A percentile compares a stretch with the other conserved stretches of the same genome.
Conservation (phyloP, 345 rosid species). For the Sonneratia caseolaris region DNA sequence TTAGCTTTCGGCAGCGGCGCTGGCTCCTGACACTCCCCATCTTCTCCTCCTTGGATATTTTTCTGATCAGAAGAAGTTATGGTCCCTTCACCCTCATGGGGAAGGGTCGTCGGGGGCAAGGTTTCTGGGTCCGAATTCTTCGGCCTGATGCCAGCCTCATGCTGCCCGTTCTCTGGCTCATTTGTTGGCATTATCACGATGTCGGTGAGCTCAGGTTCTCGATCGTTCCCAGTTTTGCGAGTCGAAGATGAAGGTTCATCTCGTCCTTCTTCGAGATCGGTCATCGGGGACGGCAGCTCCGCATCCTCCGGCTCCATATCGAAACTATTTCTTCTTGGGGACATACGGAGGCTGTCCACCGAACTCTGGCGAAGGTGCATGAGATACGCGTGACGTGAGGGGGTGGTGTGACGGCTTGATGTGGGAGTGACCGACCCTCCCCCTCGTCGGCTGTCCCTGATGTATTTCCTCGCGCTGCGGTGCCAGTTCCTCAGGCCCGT, state of each 20-base stretch:
- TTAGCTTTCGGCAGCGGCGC: background rate
- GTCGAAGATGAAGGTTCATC: constrained; percentile 12
- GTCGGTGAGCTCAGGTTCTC: background rate
- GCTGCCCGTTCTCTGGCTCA: background rate
- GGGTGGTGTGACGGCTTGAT: constrained; percentile 54
- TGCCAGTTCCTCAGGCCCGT: constrained; percentile 70
- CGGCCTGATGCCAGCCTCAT: background rate
- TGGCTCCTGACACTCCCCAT: background rate
- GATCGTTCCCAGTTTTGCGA: background rate
- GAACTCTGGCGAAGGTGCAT: constrained; percentile 22
- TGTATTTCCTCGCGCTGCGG: constrained; percentile 50
- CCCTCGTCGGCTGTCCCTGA: constrained; percentile 46
- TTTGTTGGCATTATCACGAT: background rate
- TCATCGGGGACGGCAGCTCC: constrained; percentile 16
- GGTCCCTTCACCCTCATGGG: background rate
- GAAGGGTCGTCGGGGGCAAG: background rate
- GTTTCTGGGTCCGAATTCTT: no score
- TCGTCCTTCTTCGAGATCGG: constrained; percentile 11
- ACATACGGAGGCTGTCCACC: constrained; percentile 21
- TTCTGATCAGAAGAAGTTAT: background rate
- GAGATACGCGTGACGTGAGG: constrained; percentile 41
- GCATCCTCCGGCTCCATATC: constrained; percentile 16
- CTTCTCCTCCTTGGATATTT: background rate
- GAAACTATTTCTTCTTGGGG: constrained; percentile 23
- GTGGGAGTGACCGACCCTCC: constrained; percentile 29